These are phyloP conservation scores for Gentiana macrophylla DNA, from an alignment of 257 asterid species.

Conservation along the genomic window DNA sequence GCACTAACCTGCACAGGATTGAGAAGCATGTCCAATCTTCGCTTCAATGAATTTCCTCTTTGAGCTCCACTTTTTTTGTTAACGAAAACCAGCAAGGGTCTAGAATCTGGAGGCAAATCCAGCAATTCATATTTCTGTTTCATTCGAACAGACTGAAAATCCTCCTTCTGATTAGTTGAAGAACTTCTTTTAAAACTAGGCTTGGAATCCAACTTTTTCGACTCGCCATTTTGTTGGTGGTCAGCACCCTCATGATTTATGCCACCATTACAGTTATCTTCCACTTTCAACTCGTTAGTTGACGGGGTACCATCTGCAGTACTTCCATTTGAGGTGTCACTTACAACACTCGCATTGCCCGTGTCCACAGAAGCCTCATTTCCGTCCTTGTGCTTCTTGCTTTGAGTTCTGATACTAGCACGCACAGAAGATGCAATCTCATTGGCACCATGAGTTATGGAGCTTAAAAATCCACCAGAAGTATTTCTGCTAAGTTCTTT, in stretches of 20 bases:
- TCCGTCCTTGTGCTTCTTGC: slow-evolving; percentile 65
- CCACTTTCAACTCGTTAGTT: slow-evolving; percentile 37
- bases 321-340: slow-evolving; percentile 47
- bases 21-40: slow-evolving; percentile 66
- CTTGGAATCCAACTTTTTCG: slow-evolving; percentile 34
- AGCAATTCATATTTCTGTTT: slow-evolving; percentile 69
- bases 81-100: slow-evolving; percentile 81
- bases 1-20: slow-evolving; percentile 91
- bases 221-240: slow-evolving; percentile 36
- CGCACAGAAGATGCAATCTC: slow-evolving; percentile 95
- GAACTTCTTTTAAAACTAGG: slow-evolving; percentile 57
- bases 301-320: slow-evolving; percentile 29
- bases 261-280: slow-evolving; percentile 41
- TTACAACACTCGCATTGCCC: slow-evolving; percentile 36
- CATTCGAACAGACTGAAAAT: slow-evolving; percentile 34
- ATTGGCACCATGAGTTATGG: slow-evolving; percentile 96
- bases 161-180: slow-evolving; percentile 61
- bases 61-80: slow-evolving; percentile 99
- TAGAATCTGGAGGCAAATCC: slow-evolving; percentile 85
- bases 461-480: slow-evolving; percentile 73
- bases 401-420: slow-evolving; percentile 79
- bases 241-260: slow-evolving; percentile 33
- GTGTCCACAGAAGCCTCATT: slow-evolving; percentile 39
- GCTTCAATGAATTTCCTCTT: slow-evolving; percentile 78
- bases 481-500: slow-evolving; percentile 43